Conservation (phyloP, 2,329 filamentous ascomycete genomes). For the Sporothrix brunneoviolacea region DNA sequence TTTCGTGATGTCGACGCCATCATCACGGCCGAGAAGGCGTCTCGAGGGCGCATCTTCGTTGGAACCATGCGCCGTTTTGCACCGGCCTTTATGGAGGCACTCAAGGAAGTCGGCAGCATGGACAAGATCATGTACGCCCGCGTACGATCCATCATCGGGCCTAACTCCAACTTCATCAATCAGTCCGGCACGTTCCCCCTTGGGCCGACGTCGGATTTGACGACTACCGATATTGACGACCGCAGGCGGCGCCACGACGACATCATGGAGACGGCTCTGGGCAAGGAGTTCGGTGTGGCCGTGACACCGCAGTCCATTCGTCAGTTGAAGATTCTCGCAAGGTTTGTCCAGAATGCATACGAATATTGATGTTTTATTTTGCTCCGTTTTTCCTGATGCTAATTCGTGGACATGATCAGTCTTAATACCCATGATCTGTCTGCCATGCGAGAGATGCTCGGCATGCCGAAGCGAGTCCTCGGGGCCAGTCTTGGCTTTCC, state of each 20-base stretch:
- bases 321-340: too few species aligned
- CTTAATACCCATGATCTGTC: constrained; percentile 49
- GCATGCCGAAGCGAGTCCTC: constrained; percentile 36
- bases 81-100: constrained; percentile 43
- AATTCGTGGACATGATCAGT: too few species aligned
- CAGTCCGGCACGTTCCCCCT: constrained; percentile 43
- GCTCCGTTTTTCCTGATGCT: too few species aligned
- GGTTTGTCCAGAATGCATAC: too few species aligned
- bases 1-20: constrained; percentile 40
- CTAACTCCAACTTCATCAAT: constrained; percentile 41
- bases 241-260: constrained; percentile 19
- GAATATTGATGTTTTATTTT: too few species aligned
- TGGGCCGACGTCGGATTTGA: constrained; percentile 34
- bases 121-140: constrained; percentile 49
- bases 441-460: constrained; percentile 47
- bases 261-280: constrained; percentile 26
- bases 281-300: constrained; percentile 26
- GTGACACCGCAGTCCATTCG: too few species aligned
- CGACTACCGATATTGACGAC: constrained; percentile 22
- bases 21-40: constrained; percentile 39
- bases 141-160: constrained; percentile 41
- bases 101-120: constrained; percentile 47
- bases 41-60: constrained; percentile 45
- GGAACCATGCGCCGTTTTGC: constrained; percentile 58
- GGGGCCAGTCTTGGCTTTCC: constrained; percentile 30